Evolutionary conservation across 192 early-diverging fungal genomes (phyloP).

Genomic region (Funneliformis geosporum): DNA sequence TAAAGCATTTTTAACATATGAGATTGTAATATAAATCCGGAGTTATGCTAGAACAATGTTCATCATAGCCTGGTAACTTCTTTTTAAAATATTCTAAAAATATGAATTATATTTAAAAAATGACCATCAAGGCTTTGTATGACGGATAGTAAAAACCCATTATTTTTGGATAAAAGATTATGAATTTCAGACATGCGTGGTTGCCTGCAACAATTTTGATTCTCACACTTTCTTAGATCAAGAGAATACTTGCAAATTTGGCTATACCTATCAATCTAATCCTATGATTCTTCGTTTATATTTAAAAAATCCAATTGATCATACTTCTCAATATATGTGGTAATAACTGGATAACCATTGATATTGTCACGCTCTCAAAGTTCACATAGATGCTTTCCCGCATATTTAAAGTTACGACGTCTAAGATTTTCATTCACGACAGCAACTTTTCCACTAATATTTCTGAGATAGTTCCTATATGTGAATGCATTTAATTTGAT

Average conservation of each 20-base stretch:
- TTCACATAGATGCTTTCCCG: neutral
- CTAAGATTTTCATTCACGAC: neutral
- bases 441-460: neutral
- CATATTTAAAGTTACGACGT: neutral
- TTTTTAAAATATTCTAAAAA: neutral
- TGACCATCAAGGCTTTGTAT: neutral
- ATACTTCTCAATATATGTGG: neutral
- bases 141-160: neutral
- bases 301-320: neutral
- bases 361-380: neutral
- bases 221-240: neutral
- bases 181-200: neutral
- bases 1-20: neutral
- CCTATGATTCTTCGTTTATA: neutral
- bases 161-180: neutral
- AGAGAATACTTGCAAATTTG: slow-evolving; percentile 1
- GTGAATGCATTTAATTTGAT: neutral
- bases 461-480: neutral
- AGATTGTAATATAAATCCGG: neutral
- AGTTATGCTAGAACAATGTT: neutral
- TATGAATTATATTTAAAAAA: neutral
- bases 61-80: neutral
- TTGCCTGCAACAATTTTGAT: slow-evolving; percentile 1
- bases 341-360: neutral
- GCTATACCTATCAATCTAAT: neutral